Percentiles rank a stretch among this genome's conserved stretches.
Conservation (phyloP, 2,329 filamentous ascomycete species). For the Orbilia javanica region DNA sequence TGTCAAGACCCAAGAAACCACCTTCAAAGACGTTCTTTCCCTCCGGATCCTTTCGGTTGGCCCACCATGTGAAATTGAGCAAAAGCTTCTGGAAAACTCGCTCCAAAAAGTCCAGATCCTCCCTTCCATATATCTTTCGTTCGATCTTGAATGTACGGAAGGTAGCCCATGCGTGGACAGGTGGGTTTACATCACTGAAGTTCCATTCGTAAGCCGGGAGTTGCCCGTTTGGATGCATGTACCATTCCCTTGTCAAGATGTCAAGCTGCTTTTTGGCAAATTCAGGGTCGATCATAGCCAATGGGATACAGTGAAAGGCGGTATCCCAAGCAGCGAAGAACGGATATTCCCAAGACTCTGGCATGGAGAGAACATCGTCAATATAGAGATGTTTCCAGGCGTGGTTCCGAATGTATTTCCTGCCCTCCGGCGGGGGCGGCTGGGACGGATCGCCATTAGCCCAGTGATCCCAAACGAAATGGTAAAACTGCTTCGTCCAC, state of each 20-base stretch:
- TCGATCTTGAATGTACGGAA: constrained; percentile 99
- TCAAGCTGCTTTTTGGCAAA: constrained; percentile 99
- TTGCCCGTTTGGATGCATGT: constrained; percentile 97
- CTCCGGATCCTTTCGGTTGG: constrained; percentile 92
- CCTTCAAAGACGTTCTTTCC: constrained; percentile 98
- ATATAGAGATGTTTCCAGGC: constrained; percentile 96
- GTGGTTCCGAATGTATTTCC: constrained; percentile 84
- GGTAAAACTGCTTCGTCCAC: constrained; percentile 97
- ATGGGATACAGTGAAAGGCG: constrained; percentile 93
- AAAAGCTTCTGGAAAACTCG: constrained; percentile 95
- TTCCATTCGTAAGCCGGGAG: constrained; percentile 85
- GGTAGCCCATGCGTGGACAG: constrained; percentile 94
- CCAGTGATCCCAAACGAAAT: constrained; percentile 98
- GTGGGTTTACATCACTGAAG: constrained; percentile 95
- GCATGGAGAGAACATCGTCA: constrained; percentile 96
- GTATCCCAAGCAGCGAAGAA: constrained; percentile 89
- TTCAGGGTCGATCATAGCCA: constrained; percentile 97
- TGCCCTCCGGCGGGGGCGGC: constrained; percentile 83
- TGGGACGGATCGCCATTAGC: constrained; percentile 91
- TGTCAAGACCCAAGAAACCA: constrained; percentile 94
- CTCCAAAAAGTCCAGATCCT: constrained; percentile 95
- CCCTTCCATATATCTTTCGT: constrained; percentile 93
- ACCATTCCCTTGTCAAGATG: constrained; percentile 96
- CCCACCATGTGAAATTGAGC: constrained; percentile 96
- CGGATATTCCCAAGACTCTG: constrained; percentile 97